Evolutionary conservation across 441 rosid species (phyloP), one percentile per base, ranked within the genome.

Genomic region (Flueggea neowawraea): DNA sequence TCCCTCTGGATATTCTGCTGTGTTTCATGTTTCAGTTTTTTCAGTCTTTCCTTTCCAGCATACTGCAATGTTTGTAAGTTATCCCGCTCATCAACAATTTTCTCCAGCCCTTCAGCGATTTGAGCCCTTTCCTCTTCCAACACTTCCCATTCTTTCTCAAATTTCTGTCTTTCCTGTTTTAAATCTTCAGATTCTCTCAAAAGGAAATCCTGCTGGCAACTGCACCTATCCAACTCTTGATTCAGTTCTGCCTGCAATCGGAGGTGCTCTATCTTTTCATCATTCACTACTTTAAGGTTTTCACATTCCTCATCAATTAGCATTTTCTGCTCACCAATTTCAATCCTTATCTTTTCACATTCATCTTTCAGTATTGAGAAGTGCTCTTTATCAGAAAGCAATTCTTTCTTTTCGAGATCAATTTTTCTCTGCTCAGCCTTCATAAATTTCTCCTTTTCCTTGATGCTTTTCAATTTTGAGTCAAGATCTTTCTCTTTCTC

Each of bases 101-200:
- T 71, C 63, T 67, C 76, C 64, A 73, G 80, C 61, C 73, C 82
- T 72, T 81, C 73, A 53, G 54, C 58, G 54, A 81, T 70, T 60
- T 78, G 81, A 64, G 65, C 74, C 72, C 79, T 87, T 76, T 84
- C 88, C 69, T 76, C 87, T 82, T 88, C 95, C 78, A 94, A 75
- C 53, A 68, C 81, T 63, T 80, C 88, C 88, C 92, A 83, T 57
- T 90, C 95, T 72, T 78, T 87, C 84, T 88, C 90, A 75, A 89
- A 90, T 57, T 70, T 90, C 63, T 82, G 84, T 71, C 78, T 85
- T 32, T 88, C 93, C 70, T 67, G 79, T 63, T 83, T 84, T 78
- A 94, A 78, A 62, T 87, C 95, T 57, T 87, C 84, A 48, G 59
- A 71, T 69, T 87, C 89, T 76, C 78, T 88, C 66, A 76, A 60